Evolutionary conservation across 176 grass and related monocot genomes (phyloP), one percentile per base, ranked within the genome.

Genomic region (Aegilops umbellulata): DNA sequence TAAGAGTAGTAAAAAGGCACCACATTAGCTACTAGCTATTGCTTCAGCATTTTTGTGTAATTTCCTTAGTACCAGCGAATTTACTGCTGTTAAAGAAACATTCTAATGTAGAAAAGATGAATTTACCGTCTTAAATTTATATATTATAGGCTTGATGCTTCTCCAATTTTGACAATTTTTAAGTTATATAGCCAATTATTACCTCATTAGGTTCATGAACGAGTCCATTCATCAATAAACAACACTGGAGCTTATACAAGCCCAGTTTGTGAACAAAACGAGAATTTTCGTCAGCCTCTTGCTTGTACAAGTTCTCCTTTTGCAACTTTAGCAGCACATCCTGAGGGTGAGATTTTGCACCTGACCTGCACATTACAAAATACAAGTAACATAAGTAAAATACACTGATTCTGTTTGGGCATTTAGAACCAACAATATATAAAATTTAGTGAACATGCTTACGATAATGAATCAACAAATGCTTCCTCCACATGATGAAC

Each of bases 181-280:
- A 89, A 76, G 55, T 83, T 85, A 61, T 26, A 75, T 74, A 86
- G 42, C 16, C 24, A 86, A 79, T 36, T 65, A 44, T 76, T 91
- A 98, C 97, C 97, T 95, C 92, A 80, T 63, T 98, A 88, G 92
- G 74, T 80, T 95, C 94, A 88, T 92, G 88, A 58, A 98, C 97
- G 13, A 98, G 86, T 71, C 97, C 97, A 88, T 98, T 98, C 97
- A 98, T 95, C 84, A 98, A 94, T 69, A 96, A 82, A 84, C 84
- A 91, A 73, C 93, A 98, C 22, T 80, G 90, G 26, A 94, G 90
- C 81, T 90, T 95, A 86, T 91, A 91, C 79, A 98, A 82, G 25
- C 97, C 97, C 29, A 95, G 86, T 83, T 98, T 95, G 81, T 91
- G 88, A 91, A 95, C 90, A 92, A 91, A 94, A 92, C 17, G 77